phyloP scores from a whole-genome alignment of 2,329 filamentous ascomycete genomes.

The Stachybotrys chartarum region DNA sequence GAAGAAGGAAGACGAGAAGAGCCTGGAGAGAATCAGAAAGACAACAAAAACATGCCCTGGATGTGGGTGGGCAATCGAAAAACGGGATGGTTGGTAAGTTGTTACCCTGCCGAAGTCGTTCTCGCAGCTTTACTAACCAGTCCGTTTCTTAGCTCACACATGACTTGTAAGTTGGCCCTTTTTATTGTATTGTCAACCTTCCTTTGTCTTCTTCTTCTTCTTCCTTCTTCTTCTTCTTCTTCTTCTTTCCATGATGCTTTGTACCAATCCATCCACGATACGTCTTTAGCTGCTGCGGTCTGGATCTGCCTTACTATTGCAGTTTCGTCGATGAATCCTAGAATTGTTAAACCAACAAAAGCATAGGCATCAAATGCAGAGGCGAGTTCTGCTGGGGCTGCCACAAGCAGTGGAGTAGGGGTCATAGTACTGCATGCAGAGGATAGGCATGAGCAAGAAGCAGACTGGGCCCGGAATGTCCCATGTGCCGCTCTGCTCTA shows the following conservation, averaged over 20 bases:
- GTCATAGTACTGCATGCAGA: constrained; percentile 15
- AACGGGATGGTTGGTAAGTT: constrained; percentile 33
- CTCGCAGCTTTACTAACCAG: constrained; percentile 12
- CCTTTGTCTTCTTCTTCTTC: neutral
- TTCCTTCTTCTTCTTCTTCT: neutral
- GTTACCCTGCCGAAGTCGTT: neutral
- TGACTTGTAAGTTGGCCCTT: constrained; percentile 29
- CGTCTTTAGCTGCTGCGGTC: neutral
- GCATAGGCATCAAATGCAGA: constrained; percentile 24
- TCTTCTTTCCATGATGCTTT: neutral
- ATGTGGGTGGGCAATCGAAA: constrained; percentile 31
- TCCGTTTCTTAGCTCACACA: constrained; percentile 23
- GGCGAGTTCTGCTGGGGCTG: constrained; percentile 29
- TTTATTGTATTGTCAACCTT: neutral
- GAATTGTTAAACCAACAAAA: constrained; percentile 11
- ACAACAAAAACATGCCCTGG: constrained; percentile 31
- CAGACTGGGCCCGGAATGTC: neutral
- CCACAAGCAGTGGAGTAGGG: constrained; percentile 9
- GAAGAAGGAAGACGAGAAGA: constrained; percentile 27
- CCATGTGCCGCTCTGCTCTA: neutral
- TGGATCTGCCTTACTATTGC: constrained; percentile 4
- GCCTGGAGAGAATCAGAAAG: constrained; percentile 14
- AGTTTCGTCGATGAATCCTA: constrained; percentile 5
- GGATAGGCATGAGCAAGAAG: neutral
- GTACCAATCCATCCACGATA: neutral